A percentile compares a stretch with the other conserved stretches of the same genome.
Evolutionary conservation across 257 asterid species (phyloP).

Genomic region (Ilex aquifolium): DNA sequence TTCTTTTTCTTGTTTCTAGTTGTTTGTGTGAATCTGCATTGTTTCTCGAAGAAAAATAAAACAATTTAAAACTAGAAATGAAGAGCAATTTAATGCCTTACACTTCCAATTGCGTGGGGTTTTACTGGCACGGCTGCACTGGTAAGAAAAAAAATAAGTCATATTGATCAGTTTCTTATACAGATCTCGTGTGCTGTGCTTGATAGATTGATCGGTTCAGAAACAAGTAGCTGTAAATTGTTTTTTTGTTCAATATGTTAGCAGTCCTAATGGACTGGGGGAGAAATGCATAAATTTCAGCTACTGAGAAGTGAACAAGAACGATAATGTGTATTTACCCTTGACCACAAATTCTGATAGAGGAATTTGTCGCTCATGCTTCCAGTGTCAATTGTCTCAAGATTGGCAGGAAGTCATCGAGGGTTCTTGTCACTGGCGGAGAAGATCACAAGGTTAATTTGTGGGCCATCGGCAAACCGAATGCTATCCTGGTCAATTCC

Average conservation of each 20-base stretch:
- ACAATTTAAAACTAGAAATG: no score
- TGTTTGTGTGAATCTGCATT: background rate
- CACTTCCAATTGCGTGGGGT: no score
- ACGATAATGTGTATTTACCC: constrained; percentile 34
- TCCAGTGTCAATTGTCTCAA: constrained; percentile 90
- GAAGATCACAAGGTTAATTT: constrained; percentile 99
- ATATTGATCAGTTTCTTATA: no score
- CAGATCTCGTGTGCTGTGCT: no score
- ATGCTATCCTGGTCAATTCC: constrained; percentile 81
- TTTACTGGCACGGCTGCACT: no score
- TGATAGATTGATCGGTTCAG: no score
- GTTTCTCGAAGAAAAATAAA: background rate
- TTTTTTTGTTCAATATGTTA: no score
- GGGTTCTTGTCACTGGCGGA: constrained; percentile 98
- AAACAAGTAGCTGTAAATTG: no score
- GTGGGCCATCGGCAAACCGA: constrained; percentile 99
- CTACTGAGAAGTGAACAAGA: no score
- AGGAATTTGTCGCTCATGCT: constrained; percentile 99
- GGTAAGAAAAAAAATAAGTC: no score
- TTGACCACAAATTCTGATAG: constrained; percentile 46
- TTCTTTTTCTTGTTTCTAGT: background rate
- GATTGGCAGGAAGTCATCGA: constrained; percentile 87
- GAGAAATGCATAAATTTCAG: no score
- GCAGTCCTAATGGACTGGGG: no score
- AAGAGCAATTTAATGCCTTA: constrained; percentile 1